Evolutionary conservation across 2,329 filamentous ascomycete genomes (phyloP).

Genomic region (Fonsecaea pedrosoi): DNA sequence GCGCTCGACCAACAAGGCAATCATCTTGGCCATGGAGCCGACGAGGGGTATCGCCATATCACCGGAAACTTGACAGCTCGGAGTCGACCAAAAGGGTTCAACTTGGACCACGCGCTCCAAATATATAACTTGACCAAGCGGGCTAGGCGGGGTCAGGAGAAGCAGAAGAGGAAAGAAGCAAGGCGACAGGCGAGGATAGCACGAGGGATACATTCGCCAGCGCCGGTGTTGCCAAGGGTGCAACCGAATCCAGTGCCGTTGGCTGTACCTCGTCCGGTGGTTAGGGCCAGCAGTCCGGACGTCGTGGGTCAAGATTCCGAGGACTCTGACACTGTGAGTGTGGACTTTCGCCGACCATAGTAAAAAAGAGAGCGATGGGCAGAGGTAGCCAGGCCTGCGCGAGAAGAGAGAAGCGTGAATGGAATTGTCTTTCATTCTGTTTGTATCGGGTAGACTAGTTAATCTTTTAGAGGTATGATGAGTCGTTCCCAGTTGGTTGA

Average conservation of each 20-base stretch:
- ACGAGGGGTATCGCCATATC: slow-evolving; percentile 18
- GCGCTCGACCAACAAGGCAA: slow-evolving; percentile 20
- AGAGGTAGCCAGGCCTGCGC: neutral
- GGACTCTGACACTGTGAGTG: neutral
- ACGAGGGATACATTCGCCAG: neutral
- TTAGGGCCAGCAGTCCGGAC: neutral
- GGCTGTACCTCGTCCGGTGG: neutral
- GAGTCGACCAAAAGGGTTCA: slow-evolving; percentile 8
- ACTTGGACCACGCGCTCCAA: slow-evolving; percentile 9
- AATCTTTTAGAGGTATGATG: too few relatives aligned
- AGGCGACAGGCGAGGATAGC: neutral
- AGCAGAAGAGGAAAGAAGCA: neutral
- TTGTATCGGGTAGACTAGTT: too few relatives aligned
- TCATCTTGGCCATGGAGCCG: slow-evolving; percentile 21
- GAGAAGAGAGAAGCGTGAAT: too few relatives aligned
- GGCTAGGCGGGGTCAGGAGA: neutral
- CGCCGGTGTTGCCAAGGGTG: neutral
- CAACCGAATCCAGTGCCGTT: neutral
- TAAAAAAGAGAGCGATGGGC: neutral
- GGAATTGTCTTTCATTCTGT: too few relatives aligned
- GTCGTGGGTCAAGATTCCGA: neutral
- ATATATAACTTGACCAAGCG: neutral
- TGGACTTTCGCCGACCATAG: neutral
- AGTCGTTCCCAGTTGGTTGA: too few relatives aligned
- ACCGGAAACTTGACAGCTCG: slow-evolving; percentile 3